Conservation (phyloP, 306 rosid genomes). For the Vigna radiata region DNA sequence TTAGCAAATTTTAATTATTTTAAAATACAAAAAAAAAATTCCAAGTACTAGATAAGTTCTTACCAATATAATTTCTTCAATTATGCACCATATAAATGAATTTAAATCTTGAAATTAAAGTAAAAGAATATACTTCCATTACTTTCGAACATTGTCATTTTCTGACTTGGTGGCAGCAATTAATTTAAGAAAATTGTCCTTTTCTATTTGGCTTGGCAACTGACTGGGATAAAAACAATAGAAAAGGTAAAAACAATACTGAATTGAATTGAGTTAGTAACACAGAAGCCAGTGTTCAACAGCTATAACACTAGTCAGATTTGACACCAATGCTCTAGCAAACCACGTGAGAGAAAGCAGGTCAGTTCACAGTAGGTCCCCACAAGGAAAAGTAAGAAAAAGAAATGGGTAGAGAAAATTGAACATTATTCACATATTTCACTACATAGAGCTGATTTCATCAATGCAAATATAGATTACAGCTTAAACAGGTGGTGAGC, state of each 20-base stretch:
- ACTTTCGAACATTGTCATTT: not conserved
- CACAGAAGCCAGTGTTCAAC: not conserved
- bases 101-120: not conserved
- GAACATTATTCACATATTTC: slow-evolving; percentile 26
- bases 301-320: not conserved
- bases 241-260: not conserved
- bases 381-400: not conserved
- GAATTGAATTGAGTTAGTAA: not conserved
- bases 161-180: not conserved
- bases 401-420: not conserved
- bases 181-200: not conserved
- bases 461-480: slow-evolving; percentile 39
- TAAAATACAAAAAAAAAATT: no score
- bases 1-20: no score
- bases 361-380: slow-evolving; percentile 9
- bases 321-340: slow-evolving; percentile 34
- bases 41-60: not conserved
- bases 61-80: not conserved
- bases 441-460: slow-evolving; percentile 30
- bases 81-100: not conserved
- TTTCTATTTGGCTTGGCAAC: not conserved
- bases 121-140: not conserved
- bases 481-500: slow-evolving; percentile 37
- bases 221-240: not conserved
- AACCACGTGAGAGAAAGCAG: slow-evolving; percentile 44